Conservation (phyloP, 495 filamentous ascomycete species). For the Talaromyces stipitatus region DNA sequence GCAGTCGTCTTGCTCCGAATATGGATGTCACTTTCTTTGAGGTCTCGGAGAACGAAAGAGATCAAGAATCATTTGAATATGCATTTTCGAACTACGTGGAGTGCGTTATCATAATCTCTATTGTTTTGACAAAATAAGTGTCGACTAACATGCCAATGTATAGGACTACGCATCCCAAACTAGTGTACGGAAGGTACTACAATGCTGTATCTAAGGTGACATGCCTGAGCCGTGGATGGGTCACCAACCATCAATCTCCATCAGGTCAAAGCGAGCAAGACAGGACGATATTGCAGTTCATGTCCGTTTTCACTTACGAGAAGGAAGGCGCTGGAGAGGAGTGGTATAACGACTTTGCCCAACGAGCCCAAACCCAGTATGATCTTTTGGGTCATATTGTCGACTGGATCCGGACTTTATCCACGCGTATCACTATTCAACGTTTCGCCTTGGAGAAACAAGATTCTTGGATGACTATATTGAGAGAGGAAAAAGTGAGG, state of each 20-base stretch:
- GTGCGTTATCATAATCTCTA: slow-evolving; percentile 2
- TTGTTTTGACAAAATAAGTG: not conserved
- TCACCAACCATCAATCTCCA: slow-evolving; percentile 2
- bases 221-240: not conserved
- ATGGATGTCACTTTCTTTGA: slow-evolving; percentile 6
- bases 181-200: not conserved
- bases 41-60: slow-evolving; percentile 3
- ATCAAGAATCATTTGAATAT: slow-evolving; percentile 7
- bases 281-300: not conserved
- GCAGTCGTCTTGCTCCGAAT: not conserved
- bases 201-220: not conserved
- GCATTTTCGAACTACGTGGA: slow-evolving; percentile 4
- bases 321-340: slow-evolving; percentile 4
- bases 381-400: slow-evolving; percentile 8
- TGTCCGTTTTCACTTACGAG: not conserved
- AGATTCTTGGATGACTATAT: slow-evolving; percentile 11
- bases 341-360: slow-evolving; percentile 5
- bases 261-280: not conserved
- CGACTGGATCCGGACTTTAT: slow-evolving; percentile 9
- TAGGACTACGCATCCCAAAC: not conserved
- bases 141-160: not conserved
- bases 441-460: slow-evolving; percentile 9
- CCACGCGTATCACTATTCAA: slow-evolving; percentile 3
- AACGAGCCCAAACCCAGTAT: slow-evolving; percentile 10
- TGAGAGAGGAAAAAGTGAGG: slow-evolving; percentile 10